These are phyloP conservation scores for Orbilia ellipsospora DNA, from an alignment of 2,329 filamentous ascomycete species.

Conservation along the genomic window DNA sequence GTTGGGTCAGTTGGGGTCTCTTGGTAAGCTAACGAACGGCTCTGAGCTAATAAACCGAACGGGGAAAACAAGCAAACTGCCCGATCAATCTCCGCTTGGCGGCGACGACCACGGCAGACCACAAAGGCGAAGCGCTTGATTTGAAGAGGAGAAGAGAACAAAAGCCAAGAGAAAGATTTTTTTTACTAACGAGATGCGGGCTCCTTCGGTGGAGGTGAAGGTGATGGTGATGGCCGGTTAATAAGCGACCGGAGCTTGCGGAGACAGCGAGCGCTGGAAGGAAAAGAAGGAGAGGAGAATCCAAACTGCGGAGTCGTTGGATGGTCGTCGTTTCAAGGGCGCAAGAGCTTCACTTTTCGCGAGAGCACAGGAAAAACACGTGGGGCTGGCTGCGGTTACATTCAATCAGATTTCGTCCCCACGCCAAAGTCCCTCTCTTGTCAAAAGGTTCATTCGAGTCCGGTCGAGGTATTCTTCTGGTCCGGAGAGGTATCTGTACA, in stretches of 20 bases:
- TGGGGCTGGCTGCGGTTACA: slow-evolving; percentile 14
- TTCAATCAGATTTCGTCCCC: neutral
- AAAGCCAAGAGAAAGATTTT: neutral
- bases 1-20: slow-evolving; percentile 10
- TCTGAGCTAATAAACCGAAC: slow-evolving; percentile 18
- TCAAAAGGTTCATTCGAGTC: neutral
- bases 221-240: neutral
- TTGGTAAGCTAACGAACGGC: slow-evolving; percentile 7
- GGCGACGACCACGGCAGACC: slow-evolving; percentile 13
- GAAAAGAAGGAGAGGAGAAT: slow-evolving; percentile 9
- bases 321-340: neutral
- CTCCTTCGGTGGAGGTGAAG: neutral
- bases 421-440: neutral
- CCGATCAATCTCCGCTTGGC: slow-evolving; percentile 43
- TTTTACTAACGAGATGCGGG: too few species aligned
- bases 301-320: slow-evolving; percentile 35
- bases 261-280: slow-evolving; percentile 4
- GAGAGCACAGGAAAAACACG: slow-evolving; percentile 25
- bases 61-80: slow-evolving; percentile 30
- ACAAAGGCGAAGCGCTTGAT: slow-evolving; percentile 22
- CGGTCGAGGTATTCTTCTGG: neutral
- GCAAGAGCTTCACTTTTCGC: neutral
- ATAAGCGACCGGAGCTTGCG: neutral
- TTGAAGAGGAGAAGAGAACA: slow-evolving; percentile 17
- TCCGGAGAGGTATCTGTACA: slow-evolving; percentile 7